Evolutionary conservation across 2,329 filamentous ascomycete species (phyloP).

Genomic region (Verticillium klebahnii): DNA sequence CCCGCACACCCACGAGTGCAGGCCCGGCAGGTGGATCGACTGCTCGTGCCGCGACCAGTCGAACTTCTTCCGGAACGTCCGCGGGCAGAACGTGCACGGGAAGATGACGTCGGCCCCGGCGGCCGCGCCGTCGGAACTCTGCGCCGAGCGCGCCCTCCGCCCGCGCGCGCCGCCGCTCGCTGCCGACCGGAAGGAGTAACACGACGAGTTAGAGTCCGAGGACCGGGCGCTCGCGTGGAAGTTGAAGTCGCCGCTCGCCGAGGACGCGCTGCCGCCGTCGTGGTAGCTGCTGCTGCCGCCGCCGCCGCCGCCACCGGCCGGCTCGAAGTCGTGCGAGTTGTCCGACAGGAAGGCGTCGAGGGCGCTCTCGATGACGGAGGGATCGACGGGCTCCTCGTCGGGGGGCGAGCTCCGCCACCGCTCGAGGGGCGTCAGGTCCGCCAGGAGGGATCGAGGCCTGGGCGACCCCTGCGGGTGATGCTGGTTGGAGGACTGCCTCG

Average conservation of each 20-base stretch:
- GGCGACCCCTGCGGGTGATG: conserved; percentile 35
- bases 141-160: not conserved
- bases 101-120: conserved; percentile 18
- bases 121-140: conserved; percentile 2
- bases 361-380: conserved; percentile 32
- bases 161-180: not conserved
- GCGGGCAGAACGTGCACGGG: conserved; percentile 32
- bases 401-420: conserved; percentile 30
- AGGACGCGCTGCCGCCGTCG: conserved; percentile 23
- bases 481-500: conserved; percentile 16
- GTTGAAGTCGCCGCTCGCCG: conserved; percentile 23
- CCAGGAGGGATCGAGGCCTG: conserved; percentile 28
- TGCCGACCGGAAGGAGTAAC: conserved; percentile 8
- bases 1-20: conserved; percentile 42
- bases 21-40: conserved; percentile 37
- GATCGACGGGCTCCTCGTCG: conserved; percentile 36
- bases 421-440: conserved; percentile 40
- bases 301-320: not conserved
- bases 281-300: conserved; percentile 4
- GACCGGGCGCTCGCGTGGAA: conserved; percentile 14
- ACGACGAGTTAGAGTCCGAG: conserved; percentile 10
- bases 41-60: conserved; percentile 45
- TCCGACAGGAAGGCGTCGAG: conserved; percentile 10
- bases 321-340: conserved; percentile 11
- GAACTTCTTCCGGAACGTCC: conserved; percentile 33